These are phyloP conservation scores for Hymenoscyphus fructigenus DNA, from an alignment of 2,329 filamentous ascomycete species.

Conservation along the genomic window DNA sequence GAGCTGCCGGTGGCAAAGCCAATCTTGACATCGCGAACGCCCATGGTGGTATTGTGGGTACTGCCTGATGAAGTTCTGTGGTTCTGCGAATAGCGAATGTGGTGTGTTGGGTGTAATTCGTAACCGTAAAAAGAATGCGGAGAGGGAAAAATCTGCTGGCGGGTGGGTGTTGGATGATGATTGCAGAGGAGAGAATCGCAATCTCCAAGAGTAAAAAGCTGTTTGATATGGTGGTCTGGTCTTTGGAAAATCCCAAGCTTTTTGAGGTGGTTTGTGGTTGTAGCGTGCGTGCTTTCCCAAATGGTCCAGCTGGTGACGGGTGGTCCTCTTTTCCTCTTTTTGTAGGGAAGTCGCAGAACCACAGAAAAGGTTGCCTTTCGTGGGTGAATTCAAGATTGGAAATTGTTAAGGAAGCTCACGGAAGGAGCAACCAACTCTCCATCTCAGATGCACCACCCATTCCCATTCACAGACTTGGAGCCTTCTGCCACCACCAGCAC, in stretches of 20 bases:
- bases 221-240: neutral
- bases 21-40: constrained; percentile 29
- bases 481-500: neutral
- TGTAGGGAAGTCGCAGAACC: neutral
- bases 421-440: neutral
- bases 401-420: neutral
- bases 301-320: neutral
- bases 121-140: neutral
- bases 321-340: neutral
- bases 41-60: constrained; percentile 18
- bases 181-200: neutral
- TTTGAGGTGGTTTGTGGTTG: neutral
- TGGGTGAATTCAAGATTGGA: neutral
- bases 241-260: neutral
- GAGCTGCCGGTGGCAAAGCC: constrained; percentile 24
- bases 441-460: neutral
- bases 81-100: neutral
- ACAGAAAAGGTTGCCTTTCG: neutral
- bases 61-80: neutral
- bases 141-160: neutral
- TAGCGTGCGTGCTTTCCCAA: neutral
- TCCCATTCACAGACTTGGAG: neutral
- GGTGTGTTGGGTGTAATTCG: neutral
- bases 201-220: neutral
- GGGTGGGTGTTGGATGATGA: neutral